Evolutionary conservation across 1,139 yeast species (phyloP).

Genomic region (Suhomyces choctaworum): DNA sequence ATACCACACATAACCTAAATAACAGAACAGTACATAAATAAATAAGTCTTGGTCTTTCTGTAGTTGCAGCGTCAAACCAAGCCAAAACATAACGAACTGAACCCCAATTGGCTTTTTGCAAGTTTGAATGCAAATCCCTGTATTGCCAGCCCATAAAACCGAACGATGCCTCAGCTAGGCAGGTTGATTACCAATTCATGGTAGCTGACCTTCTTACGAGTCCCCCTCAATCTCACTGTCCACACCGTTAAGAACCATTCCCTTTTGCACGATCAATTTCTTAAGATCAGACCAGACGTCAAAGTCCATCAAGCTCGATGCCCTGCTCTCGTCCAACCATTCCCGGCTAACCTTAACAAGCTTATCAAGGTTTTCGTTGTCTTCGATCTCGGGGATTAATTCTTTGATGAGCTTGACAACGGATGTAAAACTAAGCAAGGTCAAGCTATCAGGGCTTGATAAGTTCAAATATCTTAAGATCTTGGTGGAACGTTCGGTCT

Average conservation of each 20-base stretch:
- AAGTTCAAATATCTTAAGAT: slow-evolving; percentile 31
- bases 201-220: slow-evolving; percentile 6
- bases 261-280: slow-evolving; percentile 35
- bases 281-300: slow-evolving; percentile 31
- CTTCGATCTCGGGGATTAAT: slow-evolving; percentile 25
- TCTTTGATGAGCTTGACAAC: slow-evolving; percentile 29
- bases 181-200: too few relatives aligned
- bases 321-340: slow-evolving; percentile 35
- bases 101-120: background rate
- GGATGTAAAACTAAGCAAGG: slow-evolving; percentile 34
- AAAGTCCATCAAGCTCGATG: slow-evolving; percentile 21
- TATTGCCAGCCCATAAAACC: too few relatives aligned
- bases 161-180: too few relatives aligned
- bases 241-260: slow-evolving; percentile 35
- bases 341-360: slow-evolving; percentile 28
- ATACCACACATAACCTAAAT: too few relatives aligned
- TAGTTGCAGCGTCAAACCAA: too few relatives aligned
- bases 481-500: slow-evolving; percentile 21
- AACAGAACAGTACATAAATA: too few relatives aligned
- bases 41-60: too few relatives aligned
- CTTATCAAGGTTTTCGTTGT: slow-evolving; percentile 28
- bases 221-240: slow-evolving; percentile 18
- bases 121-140: too few relatives aligned
- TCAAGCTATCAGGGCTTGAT: slow-evolving; percentile 12
- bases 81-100: too few relatives aligned